Conservation (phyloP, 2,329 filamentous ascomycete genomes). For the Cercospora berteroae region DNA sequence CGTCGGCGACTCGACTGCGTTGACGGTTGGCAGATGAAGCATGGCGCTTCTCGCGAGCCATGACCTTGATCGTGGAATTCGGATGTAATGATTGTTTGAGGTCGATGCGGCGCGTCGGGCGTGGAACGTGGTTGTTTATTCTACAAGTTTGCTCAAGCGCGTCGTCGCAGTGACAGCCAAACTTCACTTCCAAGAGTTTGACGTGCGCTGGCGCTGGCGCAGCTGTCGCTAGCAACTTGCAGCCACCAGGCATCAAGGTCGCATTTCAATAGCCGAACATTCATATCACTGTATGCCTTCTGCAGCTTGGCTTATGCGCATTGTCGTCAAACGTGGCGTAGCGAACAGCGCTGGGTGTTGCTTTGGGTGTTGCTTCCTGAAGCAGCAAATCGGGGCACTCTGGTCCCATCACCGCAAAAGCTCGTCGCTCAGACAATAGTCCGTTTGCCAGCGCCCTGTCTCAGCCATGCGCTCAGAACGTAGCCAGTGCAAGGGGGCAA, state of each 20-base stretch:
- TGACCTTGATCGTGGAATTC: not conserved
- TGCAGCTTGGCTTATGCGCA: not conserved
- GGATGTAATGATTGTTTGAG: not conserved
- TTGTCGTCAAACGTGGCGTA: not conserved
- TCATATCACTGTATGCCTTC: not conserved
- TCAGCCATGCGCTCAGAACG: not conserved
- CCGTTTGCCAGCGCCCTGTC: not conserved
- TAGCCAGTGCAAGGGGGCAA: not conserved
- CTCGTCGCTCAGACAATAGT: not conserved
- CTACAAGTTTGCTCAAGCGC: constrained; percentile 6
- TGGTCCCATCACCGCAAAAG: not conserved
- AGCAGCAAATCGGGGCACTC: not conserved
- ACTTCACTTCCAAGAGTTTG: not conserved
- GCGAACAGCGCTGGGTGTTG: too few species aligned
- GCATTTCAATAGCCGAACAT: not conserved
- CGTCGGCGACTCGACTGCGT: not conserved
- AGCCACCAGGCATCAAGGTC: not conserved
- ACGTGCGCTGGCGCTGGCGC: not conserved
- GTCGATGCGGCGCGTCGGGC: not conserved
- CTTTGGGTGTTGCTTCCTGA: not conserved
- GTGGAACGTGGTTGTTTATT: not conserved
- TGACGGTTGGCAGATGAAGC: not conserved
- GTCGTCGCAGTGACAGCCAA: not conserved
- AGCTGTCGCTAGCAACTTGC: not conserved
- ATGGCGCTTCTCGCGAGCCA: not conserved